phyloP scores from a whole-genome alignment of 2,329 filamentous ascomycete genomes.

The Diaporthe ampelina region DNA sequence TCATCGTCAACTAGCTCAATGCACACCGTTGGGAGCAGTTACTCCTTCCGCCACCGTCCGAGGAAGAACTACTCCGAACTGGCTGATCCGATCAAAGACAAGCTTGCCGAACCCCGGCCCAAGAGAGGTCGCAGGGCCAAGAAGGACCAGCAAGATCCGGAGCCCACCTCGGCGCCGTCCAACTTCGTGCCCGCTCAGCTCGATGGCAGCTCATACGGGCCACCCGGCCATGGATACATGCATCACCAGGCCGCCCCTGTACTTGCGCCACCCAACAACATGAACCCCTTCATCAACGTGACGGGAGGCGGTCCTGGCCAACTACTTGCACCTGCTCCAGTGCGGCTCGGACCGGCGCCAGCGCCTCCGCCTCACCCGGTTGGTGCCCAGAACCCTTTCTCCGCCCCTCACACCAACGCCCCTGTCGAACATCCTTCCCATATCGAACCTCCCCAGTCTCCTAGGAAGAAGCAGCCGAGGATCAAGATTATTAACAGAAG shows the following conservation, averaged over 20 bases:
- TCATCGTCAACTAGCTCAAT: constrained; percentile 66
- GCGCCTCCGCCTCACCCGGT: constrained; percentile 36
- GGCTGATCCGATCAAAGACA: constrained; percentile 57
- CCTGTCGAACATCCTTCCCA: constrained; percentile 33
- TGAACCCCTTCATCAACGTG: constrained; percentile 40
- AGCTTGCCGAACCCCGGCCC: constrained; percentile 53
- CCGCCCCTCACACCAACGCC: constrained; percentile 37
- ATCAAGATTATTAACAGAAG: constrained; percentile 39
- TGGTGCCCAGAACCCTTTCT: constrained; percentile 41
- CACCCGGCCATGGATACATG: constrained; percentile 27
- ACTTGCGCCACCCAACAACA: constrained; percentile 38
- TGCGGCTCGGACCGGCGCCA: constrained; percentile 34
- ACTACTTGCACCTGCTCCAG: constrained; percentile 39
- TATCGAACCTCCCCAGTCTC: constrained; percentile 36
- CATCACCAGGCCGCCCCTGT: constrained; percentile 31
- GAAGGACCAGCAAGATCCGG: constrained; percentile 36
- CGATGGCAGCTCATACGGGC: constrained; percentile 26
- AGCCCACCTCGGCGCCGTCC: constrained; percentile 38
- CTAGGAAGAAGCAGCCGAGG: constrained; percentile 36
- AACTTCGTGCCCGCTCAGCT: constrained; percentile 28
- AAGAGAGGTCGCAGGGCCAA: constrained; percentile 47
- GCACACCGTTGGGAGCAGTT: constrained; percentile 64
- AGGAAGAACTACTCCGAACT: constrained; percentile 68
- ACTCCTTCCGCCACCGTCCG: constrained; percentile 68
- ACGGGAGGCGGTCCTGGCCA: constrained; percentile 41